Evolutionary conservation across 2,329 filamentous ascomycete species (phyloP).

Genomic region (Zymoseptoria ardabiliae): DNA sequence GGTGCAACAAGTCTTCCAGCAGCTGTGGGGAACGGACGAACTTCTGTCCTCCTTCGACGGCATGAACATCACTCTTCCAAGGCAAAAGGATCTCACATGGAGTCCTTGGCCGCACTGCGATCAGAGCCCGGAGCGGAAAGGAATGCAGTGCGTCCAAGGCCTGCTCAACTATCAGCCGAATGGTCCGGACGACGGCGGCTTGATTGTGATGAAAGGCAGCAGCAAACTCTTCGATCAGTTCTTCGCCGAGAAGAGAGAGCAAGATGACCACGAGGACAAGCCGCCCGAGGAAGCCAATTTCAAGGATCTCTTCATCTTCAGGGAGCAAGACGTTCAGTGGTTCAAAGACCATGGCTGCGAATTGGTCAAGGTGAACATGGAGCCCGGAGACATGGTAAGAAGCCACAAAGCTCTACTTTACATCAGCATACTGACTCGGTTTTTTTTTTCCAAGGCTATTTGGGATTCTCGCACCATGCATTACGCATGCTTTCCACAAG

Average conservation of each 20-base stretch:
- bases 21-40: conserved; percentile 35
- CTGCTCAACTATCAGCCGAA: conserved; percentile 40
- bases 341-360: conserved; percentile 18
- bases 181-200: conserved; percentile 41
- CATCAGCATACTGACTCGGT: background rate
- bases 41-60: conserved; percentile 28
- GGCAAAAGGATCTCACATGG: conserved; percentile 34
- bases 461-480: conserved; percentile 38
- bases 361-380: conserved; percentile 15
- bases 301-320: conserved; percentile 39
- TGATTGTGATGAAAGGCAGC: conserved; percentile 41
- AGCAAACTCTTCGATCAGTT: conserved; percentile 39
- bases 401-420: background rate
- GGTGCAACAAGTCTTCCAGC: conserved; percentile 36
- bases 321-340: conserved; percentile 27
- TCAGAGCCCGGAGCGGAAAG: conserved; percentile 36
- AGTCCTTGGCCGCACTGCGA: conserved; percentile 42
- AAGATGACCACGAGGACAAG: conserved; percentile 26
- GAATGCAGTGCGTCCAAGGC: conserved; percentile 38
- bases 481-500: conserved; percentile 31
- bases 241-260: conserved; percentile 32
- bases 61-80: conserved; percentile 39
- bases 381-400: conserved; percentile 18
- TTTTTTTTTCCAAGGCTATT: conserved; percentile 2
- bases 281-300: conserved; percentile 29